Percentiles rank a stretch among this genome's conserved stretches.
These are phyloP conservation scores for Glaciozyma antarctica DNA, from an alignment of 768 basidiomycete genomes.

Conservation along the genomic window DNA sequence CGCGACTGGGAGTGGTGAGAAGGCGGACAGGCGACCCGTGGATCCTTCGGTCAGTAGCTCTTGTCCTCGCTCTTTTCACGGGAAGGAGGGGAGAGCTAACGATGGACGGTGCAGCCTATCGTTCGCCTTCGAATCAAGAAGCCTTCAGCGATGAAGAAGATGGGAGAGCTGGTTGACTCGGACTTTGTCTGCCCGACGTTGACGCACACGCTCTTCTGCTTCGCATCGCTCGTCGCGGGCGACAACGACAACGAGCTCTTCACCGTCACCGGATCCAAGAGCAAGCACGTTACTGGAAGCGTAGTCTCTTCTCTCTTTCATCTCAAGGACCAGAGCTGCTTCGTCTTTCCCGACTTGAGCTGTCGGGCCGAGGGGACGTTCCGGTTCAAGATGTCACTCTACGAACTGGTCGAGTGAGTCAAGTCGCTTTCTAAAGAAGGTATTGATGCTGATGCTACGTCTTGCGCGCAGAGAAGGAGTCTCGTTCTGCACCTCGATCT, in stretches of 20 bases:
- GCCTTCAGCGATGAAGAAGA: background rate
- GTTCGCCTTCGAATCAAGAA: conserved; percentile 70
- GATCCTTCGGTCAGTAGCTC: too few species aligned
- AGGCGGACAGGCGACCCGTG: too few species aligned
- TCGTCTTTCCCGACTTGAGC: conserved; percentile 90
- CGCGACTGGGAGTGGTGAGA: too few species aligned
- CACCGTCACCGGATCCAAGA: conserved; percentile 36
- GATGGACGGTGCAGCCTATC: conserved; percentile 69
- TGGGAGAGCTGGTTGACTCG: conserved; percentile 5
- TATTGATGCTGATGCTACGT: too few species aligned
- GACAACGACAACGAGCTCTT: conserved; percentile 24
- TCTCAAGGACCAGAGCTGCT: conserved; percentile 67
- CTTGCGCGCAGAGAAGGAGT: conserved; percentile 57
- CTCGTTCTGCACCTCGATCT: conserved; percentile 80
- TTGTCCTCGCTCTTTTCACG: too few species aligned
- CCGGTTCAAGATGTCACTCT: conserved; percentile 63
- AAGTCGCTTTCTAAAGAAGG: background rate
- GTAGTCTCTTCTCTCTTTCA: conserved; percentile 87
- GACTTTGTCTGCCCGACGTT: conserved; percentile 22
- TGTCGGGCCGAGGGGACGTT: conserved; percentile 89
- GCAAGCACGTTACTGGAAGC: conserved; percentile 79
- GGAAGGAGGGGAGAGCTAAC: too few species aligned
- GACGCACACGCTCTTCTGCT: conserved; percentile 29
- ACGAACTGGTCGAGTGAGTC: conserved; percentile 65
- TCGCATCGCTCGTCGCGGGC: conserved; percentile 25